Base-by-base conservation (phyloP, 179 eudicot genomes). In the Vitellaria paradoxa region DNA sequence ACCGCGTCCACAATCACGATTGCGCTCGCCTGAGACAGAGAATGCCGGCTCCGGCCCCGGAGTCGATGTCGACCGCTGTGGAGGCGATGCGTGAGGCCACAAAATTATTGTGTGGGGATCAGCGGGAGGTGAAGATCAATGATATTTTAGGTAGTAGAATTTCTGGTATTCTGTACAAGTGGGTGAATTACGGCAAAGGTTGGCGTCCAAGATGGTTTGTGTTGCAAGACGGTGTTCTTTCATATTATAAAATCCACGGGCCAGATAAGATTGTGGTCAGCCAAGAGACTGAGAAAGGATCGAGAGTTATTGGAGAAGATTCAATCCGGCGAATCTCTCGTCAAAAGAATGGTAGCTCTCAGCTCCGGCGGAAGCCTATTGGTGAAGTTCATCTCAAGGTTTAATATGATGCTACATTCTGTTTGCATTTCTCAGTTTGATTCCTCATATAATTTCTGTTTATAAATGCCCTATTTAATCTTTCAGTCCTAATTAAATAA, bases 311-410 rank as follows among this genome's bases (percentile, higher is more conserved):
- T 40, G 99, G 99, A 3, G 98, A 95, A 3, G 90, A 89, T 30
- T 93, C 98, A 11, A 57, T 88, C 47, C 84, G 88, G 6, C 79
- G 90, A 68, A 84, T 95, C 56, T 73, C 82, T 0, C 81, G 88
- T 56, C 80, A 63, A 3, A 69, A 56, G 50, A 79, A 50, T 64
- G 78, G 76, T 5, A 56, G 81, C 23, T 66, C 85, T 26, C 73
- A 72, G 24, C 70, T 73, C 14, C 82, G 72, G 0, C 84, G 94
- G n/a, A 91, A 81, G 49, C 91, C 99, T 14, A 77, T 90, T 64
- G 99, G 99, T 26, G 97, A 95, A 89, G 84, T 95, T 78, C 99
- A 95, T 76, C 93, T 96, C 61, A 92, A 96, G 99, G 99, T 93
- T 42, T 52, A 40, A 65, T 30, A 11, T 11, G 9, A 46, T 1